phyloP scores from a whole-genome alignment of 202 grass and related monocot genomes.

The Dendrocalamus latiflorus region DNA sequence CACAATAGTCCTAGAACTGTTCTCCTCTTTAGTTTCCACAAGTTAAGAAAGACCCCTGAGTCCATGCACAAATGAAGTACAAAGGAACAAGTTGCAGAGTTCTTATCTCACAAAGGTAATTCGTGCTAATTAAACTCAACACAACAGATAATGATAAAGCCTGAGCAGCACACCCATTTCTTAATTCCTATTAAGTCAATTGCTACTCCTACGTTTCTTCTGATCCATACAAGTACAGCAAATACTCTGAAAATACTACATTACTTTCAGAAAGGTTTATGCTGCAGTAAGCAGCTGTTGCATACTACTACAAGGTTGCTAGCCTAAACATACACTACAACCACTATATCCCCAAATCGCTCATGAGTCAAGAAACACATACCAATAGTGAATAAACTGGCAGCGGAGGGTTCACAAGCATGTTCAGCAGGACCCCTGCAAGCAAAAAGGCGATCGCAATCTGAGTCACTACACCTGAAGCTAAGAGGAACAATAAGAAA shows the following conservation, averaged over 20 bases:
- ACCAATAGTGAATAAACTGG: conserved; percentile 70
- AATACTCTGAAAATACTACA: not conserved
- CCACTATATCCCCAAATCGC: not conserved
- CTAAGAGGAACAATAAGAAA: not conserved
- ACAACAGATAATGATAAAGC: conserved; percentile 15
- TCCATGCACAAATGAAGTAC: conserved; percentile 42
- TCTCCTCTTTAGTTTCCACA: conserved; percentile 45
- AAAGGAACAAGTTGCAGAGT: conserved; percentile 39
- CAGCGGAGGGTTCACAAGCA: conserved; percentile 56
- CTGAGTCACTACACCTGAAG: conserved; percentile 11
- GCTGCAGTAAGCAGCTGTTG: not conserved
- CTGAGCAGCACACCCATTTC: not conserved
- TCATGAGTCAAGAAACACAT: conserved; percentile 27
- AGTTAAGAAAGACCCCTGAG: conserved; percentile 46
- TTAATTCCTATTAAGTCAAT: conserved; percentile 9
- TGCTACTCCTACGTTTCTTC: not conserved
- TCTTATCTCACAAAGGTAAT: conserved; percentile 29
- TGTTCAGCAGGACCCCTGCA: conserved; percentile 69
- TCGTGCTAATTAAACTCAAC: conserved; percentile 31
- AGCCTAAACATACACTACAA: not conserved
- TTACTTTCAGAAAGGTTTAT: not conserved
- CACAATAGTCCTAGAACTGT: conserved; percentile 33
- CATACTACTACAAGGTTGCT: not conserved
- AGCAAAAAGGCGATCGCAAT: conserved; percentile 20
- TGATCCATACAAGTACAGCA: not conserved